Evolutionary conservation across 176 grass and related monocot species (phyloP), one percentile per base, ranked within the genome.

Genomic region (Ensete glaucum): DNA sequence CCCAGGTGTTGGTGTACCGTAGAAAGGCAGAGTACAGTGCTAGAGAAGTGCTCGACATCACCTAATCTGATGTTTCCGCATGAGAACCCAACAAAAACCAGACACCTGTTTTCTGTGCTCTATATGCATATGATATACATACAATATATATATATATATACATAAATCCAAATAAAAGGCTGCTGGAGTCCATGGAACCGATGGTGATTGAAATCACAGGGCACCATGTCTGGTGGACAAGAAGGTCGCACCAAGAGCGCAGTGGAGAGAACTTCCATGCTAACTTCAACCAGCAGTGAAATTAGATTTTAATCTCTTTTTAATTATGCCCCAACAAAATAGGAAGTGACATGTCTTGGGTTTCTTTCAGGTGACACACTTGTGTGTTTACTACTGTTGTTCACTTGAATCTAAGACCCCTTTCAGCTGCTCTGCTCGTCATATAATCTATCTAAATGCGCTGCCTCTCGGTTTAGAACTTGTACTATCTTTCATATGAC

Each of bases 1-100:
- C 34, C 34, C 34, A 69, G 66, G 66, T 69, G 11, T 49, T 69
- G 66, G 65, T 68, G 27, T 69, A 69, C 14, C 12, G 66, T 69
- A 34, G 11, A 8, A 69, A 50, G 29, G 1, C 49, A 7, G 8
- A 49, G 66, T 69, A 7, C 15, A n/a, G 66, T 26, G 27, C 66
- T 50, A n/a, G 29, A 50, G 22, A 69, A 69, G 34, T 43, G 34
- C 34, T 43, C 34, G 5, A 43, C 34, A 43, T 43, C 34, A 43
- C 34, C 5, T 6, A 0, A 43, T 43, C 5, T 6, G 34, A 43
- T 56, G 14, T 56, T 15, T 56, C 12, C 54, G 15, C 54, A 56
- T 56, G 54, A 56, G 54, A 19, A 56, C 16, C 14, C 54, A 15
- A 56, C 3, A 56, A 2, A 56, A 56, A 56, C 34, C 54, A 14